These are phyloP conservation scores for Gyrodon lividus DNA, from an alignment of 768 basidiomycete species.

Conservation along the genomic window DNA sequence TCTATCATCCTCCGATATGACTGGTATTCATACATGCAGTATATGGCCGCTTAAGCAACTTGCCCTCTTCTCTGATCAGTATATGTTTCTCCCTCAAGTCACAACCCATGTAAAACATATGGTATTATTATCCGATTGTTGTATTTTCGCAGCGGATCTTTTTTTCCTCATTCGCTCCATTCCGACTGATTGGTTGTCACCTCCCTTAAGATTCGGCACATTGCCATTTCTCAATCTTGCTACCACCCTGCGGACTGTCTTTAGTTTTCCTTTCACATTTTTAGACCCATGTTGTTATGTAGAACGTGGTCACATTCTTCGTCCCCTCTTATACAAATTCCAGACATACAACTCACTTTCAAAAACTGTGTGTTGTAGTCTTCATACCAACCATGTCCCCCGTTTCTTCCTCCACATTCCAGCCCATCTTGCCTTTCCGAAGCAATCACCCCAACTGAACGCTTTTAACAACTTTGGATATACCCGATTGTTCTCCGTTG, in stretches of 20 bases:
- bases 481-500: slow-evolving; percentile 91
- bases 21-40: slow-evolving; percentile 12
- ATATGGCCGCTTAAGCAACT: slow-evolving; percentile 22
- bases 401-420: background rate
- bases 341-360: slow-evolving; percentile 1
- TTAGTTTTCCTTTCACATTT: slow-evolving; percentile 6
- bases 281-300: slow-evolving; percentile 12
- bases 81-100: slow-evolving; percentile 19
- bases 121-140: slow-evolving; percentile 23
- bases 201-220: slow-evolving; percentile 10
- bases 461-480: slow-evolving; percentile 87
- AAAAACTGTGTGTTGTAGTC: slow-evolving; percentile 10
- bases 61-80: slow-evolving; percentile 21
- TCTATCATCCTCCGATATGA: slow-evolving; percentile 11
- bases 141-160: slow-evolving; percentile 10
- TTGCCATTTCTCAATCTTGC: slow-evolving; percentile 17
- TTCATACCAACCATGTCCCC: background rate
- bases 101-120: slow-evolving; percentile 22
- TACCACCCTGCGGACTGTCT: background rate
- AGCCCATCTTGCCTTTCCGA: slow-evolving; percentile 1
- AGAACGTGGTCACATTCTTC: background rate
- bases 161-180: slow-evolving; percentile 6
- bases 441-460: slow-evolving; percentile 55
- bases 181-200: slow-evolving; percentile 2
- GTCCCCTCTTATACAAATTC: background rate